Percentiles rank a stretch among this genome's conserved stretches.
These are phyloP conservation scores for Eremothecium coryli DNA, from an alignment of 1,139 yeast genomes.

Conservation along the genomic window DNA sequence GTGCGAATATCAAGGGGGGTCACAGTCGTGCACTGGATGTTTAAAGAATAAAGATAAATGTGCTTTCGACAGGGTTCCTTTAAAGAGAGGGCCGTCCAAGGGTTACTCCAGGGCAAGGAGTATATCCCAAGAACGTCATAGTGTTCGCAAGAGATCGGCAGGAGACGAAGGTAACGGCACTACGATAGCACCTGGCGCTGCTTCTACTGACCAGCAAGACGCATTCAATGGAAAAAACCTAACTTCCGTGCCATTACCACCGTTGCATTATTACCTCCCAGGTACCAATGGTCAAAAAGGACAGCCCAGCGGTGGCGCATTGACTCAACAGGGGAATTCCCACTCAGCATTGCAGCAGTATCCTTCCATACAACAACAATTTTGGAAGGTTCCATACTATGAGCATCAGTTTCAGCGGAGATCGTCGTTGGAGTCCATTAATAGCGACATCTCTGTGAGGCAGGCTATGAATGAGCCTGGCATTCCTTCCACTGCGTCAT, in stretches of 20 bases:
- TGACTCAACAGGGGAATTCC: conserved; percentile 18
- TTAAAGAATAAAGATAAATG: conserved; percentile 45
- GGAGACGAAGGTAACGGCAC: not conserved
- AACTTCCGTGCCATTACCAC: conserved; percentile 19
- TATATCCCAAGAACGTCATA: not conserved
- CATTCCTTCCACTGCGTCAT: conserved; percentile 11
- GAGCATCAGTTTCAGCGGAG: conserved; percentile 27
- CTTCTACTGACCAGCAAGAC: not conserved
- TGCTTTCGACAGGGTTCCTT: conserved; percentile 57
- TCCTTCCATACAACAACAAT: conserved; percentile 21
- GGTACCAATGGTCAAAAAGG: conserved; percentile 11
- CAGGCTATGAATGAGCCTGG: conserved; percentile 16
- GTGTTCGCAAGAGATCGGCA: not conserved
- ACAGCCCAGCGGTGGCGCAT: conserved; percentile 3
- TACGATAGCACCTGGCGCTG: not conserved
- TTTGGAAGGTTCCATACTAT: conserved; percentile 31
- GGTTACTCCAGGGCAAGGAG: conserved; percentile 37
- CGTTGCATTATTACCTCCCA: conserved; percentile 25
- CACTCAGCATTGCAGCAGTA: conserved; percentile 23
- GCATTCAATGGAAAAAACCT: not conserved
- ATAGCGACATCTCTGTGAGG: conserved; percentile 23
- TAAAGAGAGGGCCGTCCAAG: conserved; percentile 71
- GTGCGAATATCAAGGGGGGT: conserved; percentile 42
- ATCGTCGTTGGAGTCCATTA: conserved; percentile 25
- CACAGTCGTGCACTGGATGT: conserved; percentile 48